These are phyloP conservation scores for Globomyces pollinis-pini DNA, from an alignment of 192 early-diverging fungal species.

Conservation along the genomic window DNA sequence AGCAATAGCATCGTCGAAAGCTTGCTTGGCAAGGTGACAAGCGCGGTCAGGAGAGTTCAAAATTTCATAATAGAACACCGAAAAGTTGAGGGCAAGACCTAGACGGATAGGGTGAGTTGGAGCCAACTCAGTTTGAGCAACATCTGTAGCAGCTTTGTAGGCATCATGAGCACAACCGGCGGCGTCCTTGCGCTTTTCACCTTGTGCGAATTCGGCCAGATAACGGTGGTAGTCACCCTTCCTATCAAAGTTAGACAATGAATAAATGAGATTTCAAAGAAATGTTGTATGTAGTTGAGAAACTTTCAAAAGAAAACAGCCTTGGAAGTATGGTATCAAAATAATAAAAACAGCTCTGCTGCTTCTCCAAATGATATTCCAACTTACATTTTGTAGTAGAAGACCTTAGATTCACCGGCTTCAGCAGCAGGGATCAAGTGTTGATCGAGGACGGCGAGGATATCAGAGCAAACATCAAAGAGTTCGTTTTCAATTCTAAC, in stretches of 20 bases:
- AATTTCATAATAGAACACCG: conserved; percentile 99
- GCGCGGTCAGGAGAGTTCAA: conserved; percentile 95
- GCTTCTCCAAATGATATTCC: conserved; percentile 7
- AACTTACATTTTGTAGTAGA: conserved; percentile 96
- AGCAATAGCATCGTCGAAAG: conserved; percentile 98
- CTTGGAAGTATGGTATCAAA: conserved; percentile 7
- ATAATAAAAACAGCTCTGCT: not conserved
- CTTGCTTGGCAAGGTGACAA: conserved; percentile 93
- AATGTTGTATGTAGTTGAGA: not conserved
- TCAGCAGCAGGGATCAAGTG: conserved; percentile 86
- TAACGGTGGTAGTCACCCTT: conserved; percentile 99
- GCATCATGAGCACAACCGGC: conserved; percentile 80
- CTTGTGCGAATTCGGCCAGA: conserved; percentile 93
- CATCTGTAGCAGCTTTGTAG: conserved; percentile 92
- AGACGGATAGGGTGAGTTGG: conserved; percentile 99
- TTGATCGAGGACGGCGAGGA: conserved; percentile 81
- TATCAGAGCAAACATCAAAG: conserved; percentile 90
- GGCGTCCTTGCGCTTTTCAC: conserved; percentile 75
- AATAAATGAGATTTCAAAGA: conserved; percentile 2
- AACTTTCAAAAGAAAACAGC: not conserved
- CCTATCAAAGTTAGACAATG: conserved; percentile 43
- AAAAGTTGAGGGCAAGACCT: conserved; percentile 96
- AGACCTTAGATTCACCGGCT: conserved; percentile 97
- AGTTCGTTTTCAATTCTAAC: conserved; percentile 93
- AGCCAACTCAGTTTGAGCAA: conserved; percentile 88